Base-by-base conservation (phyloP, 805 yeast species). In the Torulaspora gathmanii region DNA sequence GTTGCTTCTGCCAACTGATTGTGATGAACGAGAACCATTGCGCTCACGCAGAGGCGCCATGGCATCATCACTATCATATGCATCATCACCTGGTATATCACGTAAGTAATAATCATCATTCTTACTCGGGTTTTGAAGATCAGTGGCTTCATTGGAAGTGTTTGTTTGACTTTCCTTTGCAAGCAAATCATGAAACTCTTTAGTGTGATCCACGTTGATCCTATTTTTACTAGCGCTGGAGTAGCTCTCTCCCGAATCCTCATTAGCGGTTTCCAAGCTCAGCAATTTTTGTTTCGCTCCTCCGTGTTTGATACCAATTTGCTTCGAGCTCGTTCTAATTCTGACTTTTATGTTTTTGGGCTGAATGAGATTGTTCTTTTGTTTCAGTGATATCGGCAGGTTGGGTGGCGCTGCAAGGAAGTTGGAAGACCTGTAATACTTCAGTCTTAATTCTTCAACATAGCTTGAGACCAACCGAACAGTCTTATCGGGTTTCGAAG, bases 81-180 rank as follows among this genome's bases (percentile, higher is more conserved):
- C 69, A 25, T 65, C 69, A 47, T 64, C 67, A 19, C 70, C 70
- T 1, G 70, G 70, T 17, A 65, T 57, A 11, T 57, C 61, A 13
- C 60, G 50, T 28, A 65, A 30, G 37, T 57, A 56, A 12, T 51
- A 50, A 26, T 50, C 54, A 12, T 44, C 50, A 15, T 47, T 41
- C 12, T 41, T 42, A 6, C 45, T 39, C 12, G 33, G 22, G 25
- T 19, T 16, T 33, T 40, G 30, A 10, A 13, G 40, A 12, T 37
- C 33, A 34, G 34, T 27, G 28, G 40, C 7, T 19, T 37, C 16
- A 31, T 33, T 33, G 23, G 36, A 33, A 16, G 26, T 29, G 20
- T 23, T 44, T 5, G 25, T 22, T 20, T 45, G 23, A 4, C 46
- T 44, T 11, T 52, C 55, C 28, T 56, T 60, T 23, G 51, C 54